These are phyloP conservation scores for Coleophoma cylindrospora DNA, from an alignment of 2,329 filamentous ascomycete species.

Conservation along the genomic window DNA sequence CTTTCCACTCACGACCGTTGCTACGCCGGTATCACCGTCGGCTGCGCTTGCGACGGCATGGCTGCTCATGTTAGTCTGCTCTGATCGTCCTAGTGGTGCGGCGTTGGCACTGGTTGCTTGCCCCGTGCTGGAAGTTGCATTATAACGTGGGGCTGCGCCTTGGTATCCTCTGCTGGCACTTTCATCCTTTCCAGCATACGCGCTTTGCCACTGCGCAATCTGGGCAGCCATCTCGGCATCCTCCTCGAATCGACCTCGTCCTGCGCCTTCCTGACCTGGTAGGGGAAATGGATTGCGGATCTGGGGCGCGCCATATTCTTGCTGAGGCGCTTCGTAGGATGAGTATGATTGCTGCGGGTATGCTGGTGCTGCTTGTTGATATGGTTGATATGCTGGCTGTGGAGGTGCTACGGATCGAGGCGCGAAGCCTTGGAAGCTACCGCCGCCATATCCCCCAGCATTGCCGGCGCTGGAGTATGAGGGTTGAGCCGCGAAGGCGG, in stretches of 20 bases:
- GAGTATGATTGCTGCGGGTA: slow-evolving; percentile 20
- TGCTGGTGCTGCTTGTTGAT: slow-evolving; percentile 18
- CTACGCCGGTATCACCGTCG: slow-evolving; percentile 39
- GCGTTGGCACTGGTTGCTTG: slow-evolving; percentile 38
- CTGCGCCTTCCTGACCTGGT: slow-evolving; percentile 41
- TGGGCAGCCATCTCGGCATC: slow-evolving; percentile 84
- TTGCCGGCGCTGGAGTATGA: slow-evolving; percentile 13
- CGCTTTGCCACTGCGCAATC: slow-evolving; percentile 92
- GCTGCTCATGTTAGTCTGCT: slow-evolving; percentile 75
- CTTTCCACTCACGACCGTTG: slow-evolving; percentile 32
- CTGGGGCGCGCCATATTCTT: slow-evolving; percentile 51
- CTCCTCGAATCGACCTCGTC: slow-evolving; percentile 37
- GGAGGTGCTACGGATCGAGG: slow-evolving; percentile 50
- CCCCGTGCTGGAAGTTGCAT: slow-evolving; percentile 36
- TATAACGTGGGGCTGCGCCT: slow-evolving; percentile 25
- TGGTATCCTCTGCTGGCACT: slow-evolving; percentile 24
- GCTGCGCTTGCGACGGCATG: slow-evolving; percentile 44
- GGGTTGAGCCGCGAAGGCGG: slow-evolving; percentile 13
- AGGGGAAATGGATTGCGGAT: slow-evolving; percentile 79
- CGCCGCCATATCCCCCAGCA: slow-evolving; percentile 7
- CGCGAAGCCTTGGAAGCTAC: slow-evolving; percentile 49
- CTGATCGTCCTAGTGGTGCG: slow-evolving; percentile 31
- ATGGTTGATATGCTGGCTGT: slow-evolving; percentile 21
- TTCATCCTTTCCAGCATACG: slow-evolving; percentile 62
- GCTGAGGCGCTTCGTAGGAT: slow-evolving; percentile 13